A percentile compares a stretch with the other conserved stretches of the same genome.
These are phyloP conservation scores for Brassica rapa DNA, from an alignment of 345 rosid genomes.

Conservation along the genomic window DNA sequence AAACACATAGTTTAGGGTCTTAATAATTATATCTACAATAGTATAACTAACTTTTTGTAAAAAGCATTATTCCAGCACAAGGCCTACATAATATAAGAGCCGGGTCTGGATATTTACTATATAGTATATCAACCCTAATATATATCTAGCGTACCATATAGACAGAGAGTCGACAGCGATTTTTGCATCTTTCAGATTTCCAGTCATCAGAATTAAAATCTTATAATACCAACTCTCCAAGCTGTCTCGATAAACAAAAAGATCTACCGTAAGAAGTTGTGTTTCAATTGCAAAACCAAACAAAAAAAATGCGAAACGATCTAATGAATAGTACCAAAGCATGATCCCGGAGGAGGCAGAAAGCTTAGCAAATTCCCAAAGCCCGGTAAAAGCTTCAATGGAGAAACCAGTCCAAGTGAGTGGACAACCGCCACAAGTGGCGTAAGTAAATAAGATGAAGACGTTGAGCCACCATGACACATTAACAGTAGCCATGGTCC, in stretches of 20 bases:
- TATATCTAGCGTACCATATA: constrained; percentile 47
- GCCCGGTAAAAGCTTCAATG: not conserved
- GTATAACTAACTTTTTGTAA: too few species aligned
- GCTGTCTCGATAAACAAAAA: not conserved
- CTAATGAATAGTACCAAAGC: not conserved
- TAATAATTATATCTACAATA: too few species aligned
- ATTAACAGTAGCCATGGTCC: not conserved
- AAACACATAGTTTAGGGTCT: too few species aligned
- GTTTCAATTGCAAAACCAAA: not conserved
- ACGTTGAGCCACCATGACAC: not conserved
- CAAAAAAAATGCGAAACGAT: not conserved
- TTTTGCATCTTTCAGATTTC: constrained; percentile 69
- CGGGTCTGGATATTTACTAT: not conserved
- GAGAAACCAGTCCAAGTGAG: not conserved
- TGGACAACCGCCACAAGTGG: not conserved
- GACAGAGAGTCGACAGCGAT: constrained; percentile 61
- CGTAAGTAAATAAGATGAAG: not conserved
- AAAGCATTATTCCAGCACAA: too few species aligned
- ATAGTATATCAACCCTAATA: not conserved
- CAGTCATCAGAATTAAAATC: constrained; percentile 71
- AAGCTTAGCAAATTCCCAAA: not conserved
- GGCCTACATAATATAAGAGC: too few species aligned
- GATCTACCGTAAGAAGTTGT: not conserved
- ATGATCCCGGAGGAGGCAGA: not conserved
- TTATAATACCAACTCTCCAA: constrained; percentile 56